phyloP scores from a whole-genome alignment of 768 basidiomycete species.

The Mycena galopus region DNA sequence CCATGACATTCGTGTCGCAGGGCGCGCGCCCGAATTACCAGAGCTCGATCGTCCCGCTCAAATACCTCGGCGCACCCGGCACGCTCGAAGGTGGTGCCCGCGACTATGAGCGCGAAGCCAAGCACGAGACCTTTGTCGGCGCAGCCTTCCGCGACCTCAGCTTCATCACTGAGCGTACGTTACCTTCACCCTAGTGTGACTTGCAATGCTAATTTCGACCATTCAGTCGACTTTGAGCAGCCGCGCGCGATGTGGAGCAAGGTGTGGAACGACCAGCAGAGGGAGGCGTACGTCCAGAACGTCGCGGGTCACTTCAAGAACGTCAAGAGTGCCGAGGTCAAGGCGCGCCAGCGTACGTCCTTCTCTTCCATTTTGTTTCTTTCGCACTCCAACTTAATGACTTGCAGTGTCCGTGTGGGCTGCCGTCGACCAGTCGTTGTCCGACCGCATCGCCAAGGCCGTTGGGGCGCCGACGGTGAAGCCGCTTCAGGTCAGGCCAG shows the following conservation, averaged over 20 bases:
- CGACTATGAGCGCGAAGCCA: slow-evolving; percentile 54
- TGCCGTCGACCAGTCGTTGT: slow-evolving; percentile 79
- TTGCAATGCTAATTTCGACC: not conserved
- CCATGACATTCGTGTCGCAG: slow-evolving; percentile 78
- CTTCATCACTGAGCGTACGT: slow-evolving; percentile 84
- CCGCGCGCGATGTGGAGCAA: slow-evolving; percentile 77
- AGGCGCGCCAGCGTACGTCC: slow-evolving; percentile 74
- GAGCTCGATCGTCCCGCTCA: slow-evolving; percentile 79
- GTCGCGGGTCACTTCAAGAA: slow-evolving; percentile 71
- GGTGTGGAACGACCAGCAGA: slow-evolving; percentile 74
- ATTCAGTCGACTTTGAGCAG: slow-evolving; percentile 86
- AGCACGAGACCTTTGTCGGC: slow-evolving; percentile 84
- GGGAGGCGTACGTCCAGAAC: slow-evolving; percentile 76
- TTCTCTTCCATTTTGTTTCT: not conserved
- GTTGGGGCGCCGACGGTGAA: slow-evolving; percentile 69
- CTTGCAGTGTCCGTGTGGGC: slow-evolving; percentile 81
- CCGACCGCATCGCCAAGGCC: slow-evolving; percentile 83
- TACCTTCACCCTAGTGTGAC: not conserved
- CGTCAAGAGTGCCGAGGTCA: slow-evolving; percentile 73
- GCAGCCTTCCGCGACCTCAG: slow-evolving; percentile 76
- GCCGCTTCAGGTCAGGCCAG: slow-evolving; percentile 74
- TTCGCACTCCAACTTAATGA: not conserved
- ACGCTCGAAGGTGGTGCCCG: slow-evolving; percentile 57
- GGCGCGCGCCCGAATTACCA: slow-evolving; percentile 91
- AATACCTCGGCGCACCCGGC: slow-evolving; percentile 66